Base-by-base conservation (phyloP, 2,329 filamentous ascomycete species). In the Penicillium occitanis region DNA sequence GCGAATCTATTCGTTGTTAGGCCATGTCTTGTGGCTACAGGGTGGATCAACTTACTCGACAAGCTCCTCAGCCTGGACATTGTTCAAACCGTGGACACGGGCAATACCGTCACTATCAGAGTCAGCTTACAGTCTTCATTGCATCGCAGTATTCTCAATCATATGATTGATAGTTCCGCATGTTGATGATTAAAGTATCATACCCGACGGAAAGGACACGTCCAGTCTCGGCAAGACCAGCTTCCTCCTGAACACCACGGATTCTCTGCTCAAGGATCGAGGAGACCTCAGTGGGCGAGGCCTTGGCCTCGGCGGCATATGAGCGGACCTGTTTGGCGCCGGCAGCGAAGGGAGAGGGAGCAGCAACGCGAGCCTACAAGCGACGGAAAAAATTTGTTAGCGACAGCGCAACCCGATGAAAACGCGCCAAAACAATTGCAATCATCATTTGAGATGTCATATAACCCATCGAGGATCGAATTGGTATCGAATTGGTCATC, bases 251-350 rank as follows among this genome's bases (percentile, higher is more conserved):
- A 75, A 98, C 92, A 87, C 95, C 95, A 81, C 95, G 92, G 80
- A 99, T 99, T 84, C 93, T 89, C 89, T 98, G 94, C 87, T 98
- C 95, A 80, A 99, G 91, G 83, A 99, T 98, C 76, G 94, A 97
- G 75, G 95, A 98, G 77, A 98, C 94, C 87, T 99, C 95, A 78
- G 94, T 99, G 76, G 95, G 95, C 69, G 93, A 84, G 77, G 95
- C 93, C 88, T 98, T 98, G 75, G 92, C 91, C 79, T 96, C 93
- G 83, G 90, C 85, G 80, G 92, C 94, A 85, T 97, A 98, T 83
- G 87, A 88, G 84, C 95, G 92, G 81, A 89, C 83, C 81, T 91
- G 88, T 81, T 90, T 85, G 74, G 88, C 84, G 75, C 85, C 83
- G 77, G 87, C 85, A 85, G 88, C 90, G 86, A 90, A 84, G 81